Conservation (phyloP, 148 eudicot species). For the Rhododendron ferrugineum region DNA sequence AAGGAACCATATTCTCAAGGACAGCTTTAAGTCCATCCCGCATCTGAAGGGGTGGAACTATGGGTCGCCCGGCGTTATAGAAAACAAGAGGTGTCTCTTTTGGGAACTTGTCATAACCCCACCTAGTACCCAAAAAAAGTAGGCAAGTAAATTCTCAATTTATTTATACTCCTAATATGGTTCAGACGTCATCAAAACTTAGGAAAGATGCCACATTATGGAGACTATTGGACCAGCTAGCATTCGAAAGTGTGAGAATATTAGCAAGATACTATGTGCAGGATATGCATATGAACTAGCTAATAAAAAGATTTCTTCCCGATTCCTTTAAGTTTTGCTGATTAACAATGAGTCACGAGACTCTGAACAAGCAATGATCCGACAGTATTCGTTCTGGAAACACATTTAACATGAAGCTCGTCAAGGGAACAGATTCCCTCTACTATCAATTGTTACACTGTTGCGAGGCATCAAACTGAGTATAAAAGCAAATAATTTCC, state of each 20-base stretch:
- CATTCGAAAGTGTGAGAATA: not conserved
- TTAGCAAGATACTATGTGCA: not conserved
- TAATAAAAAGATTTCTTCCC: not conserved
- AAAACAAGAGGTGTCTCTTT: slow-evolving; percentile 88
- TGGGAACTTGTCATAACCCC: slow-evolving; percentile 88
- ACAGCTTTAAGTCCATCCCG: slow-evolving; percentile 64
- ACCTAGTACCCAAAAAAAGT: slow-evolving; percentile 35
- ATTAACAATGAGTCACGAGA: not conserved
- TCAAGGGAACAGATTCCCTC: not conserved
- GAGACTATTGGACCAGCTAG: not conserved
- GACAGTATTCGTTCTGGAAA: not conserved
- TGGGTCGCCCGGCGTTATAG: slow-evolving; percentile 54
- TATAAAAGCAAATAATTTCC: not conserved
- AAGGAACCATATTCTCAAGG: slow-evolving; percentile 63
- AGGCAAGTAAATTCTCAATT: slow-evolving; percentile 2
- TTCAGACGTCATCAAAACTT: not conserved
- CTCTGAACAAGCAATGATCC: not conserved
- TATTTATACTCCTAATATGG: not conserved
- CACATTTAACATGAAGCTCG: not conserved
- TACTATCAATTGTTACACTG: not conserved
- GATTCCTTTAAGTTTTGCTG: not conserved
- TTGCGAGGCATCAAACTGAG: not conserved
- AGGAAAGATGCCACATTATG: not conserved
- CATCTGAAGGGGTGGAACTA: slow-evolving; percentile 60
- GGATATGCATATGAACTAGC: not conserved